These are phyloP conservation scores for Plasmodium cynomolgi DNA, from an alignment of 169 alveolate genomes.

Conservation along the genomic window DNA sequence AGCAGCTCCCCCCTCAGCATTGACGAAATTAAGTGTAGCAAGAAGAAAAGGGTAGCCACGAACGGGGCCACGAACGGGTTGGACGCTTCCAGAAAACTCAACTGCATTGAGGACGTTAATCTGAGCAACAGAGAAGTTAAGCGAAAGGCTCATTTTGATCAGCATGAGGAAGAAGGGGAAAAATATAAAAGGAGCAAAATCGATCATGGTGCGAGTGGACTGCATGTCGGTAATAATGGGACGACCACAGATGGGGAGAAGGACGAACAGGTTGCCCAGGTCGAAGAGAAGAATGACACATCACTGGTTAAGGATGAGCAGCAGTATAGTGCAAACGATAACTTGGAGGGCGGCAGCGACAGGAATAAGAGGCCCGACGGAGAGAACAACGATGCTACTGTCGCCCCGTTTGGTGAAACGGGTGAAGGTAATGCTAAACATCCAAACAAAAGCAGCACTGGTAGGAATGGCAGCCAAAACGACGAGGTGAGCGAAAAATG, in stretches of 20 bases:
- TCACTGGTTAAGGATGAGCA: neutral
- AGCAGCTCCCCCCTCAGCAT: conserved; percentile 76
- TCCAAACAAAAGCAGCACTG: neutral
- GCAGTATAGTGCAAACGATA: conserved; percentile 39
- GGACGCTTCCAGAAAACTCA: neutral
- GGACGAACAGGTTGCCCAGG: neutral
- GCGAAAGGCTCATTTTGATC: conserved; percentile 22
- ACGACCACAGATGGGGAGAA: neutral
- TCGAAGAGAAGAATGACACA: neutral
- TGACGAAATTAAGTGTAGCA: conserved; percentile 14
- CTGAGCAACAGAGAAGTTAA: conserved; percentile 25
- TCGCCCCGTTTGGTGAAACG: neutral
- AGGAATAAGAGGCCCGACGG: neutral
- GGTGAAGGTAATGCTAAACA: neutral
- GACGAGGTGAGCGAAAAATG: neutral
- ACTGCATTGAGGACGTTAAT: conserved; percentile 31
- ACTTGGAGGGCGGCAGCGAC: conserved; percentile 14
- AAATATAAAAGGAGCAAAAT: neutral
- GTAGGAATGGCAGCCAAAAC: neutral
- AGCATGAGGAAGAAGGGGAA: neutral
- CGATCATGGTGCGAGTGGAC: neutral
- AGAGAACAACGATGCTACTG: neutral
- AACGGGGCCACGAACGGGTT: neutral
- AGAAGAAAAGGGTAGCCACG: conserved; percentile 13
- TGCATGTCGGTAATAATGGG: neutral